Evolutionary conservation across 2,329 filamentous ascomycete genomes (phyloP).

Genomic region (Penicillium janthinellum): DNA sequence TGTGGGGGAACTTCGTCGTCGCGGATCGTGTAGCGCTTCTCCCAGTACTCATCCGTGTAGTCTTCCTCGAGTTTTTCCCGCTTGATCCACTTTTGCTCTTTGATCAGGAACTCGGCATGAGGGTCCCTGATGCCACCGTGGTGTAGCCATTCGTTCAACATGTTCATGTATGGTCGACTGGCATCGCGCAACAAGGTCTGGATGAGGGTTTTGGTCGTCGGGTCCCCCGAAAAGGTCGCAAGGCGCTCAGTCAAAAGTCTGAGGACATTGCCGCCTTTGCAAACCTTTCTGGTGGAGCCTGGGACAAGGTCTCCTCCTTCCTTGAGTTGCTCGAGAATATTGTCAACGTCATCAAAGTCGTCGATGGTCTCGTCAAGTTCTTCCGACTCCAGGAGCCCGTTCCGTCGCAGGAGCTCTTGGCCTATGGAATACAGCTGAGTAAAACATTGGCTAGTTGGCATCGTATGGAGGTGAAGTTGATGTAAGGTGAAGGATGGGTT

Average conservation of each 20-base stretch:
- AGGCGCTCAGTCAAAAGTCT: conserved; percentile 81
- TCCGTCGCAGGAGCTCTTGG: conserved; percentile 83
- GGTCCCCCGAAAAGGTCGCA: conserved; percentile 90
- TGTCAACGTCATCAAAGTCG: conserved; percentile 82
- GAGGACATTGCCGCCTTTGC: conserved; percentile 95
- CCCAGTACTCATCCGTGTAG: conserved; percentile 99
- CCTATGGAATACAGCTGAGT: conserved; percentile 85
- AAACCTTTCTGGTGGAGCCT: conserved; percentile 83
- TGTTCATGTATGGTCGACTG: conserved; percentile 92
- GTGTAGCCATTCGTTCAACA: conserved; percentile 98
- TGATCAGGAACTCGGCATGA: conserved; percentile 90
- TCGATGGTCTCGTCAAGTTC: conserved; percentile 71
- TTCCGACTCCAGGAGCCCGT: conserved; percentile 72
- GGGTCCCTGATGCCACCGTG: conserved; percentile 94
- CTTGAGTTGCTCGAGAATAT: conserved; percentile 85
- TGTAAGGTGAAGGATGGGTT: conserved; percentile 89
- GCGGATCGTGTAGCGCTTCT: conserved; percentile 92
- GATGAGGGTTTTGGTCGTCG: conserved; percentile 77
- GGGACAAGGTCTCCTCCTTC: conserved; percentile 82
- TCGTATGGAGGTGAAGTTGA: conserved; percentile 86
- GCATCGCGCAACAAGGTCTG: conserved; percentile 83
- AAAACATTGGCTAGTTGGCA: conserved; percentile 89
- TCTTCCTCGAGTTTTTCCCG: conserved; percentile 90
- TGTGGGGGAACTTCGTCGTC: conserved; percentile 91
- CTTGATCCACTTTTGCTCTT: conserved; percentile 92